Evolutionary conservation across 1,284 basidiomycete species (phyloP).

Genomic region (Ceratobasidium sp.): DNA sequence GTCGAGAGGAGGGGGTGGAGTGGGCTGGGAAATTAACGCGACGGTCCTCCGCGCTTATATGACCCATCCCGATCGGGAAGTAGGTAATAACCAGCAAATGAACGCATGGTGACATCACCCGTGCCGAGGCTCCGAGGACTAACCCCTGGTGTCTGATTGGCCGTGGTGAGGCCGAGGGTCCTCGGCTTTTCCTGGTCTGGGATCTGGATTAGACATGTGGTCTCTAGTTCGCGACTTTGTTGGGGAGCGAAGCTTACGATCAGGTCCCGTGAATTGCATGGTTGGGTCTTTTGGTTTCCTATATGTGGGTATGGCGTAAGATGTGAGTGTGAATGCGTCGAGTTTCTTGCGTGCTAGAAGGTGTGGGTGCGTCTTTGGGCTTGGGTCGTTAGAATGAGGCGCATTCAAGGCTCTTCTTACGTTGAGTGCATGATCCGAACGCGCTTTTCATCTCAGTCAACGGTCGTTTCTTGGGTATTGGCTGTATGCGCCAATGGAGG

Average conservation of each 20-base stretch:
- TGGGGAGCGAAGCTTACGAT: background rate
- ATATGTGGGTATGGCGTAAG: background rate
- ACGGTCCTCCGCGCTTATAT: background rate
- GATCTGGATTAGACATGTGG: background rate
- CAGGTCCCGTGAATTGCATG: background rate
- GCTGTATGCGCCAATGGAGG: background rate
- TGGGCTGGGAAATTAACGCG: background rate
- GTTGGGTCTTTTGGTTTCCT: background rate
- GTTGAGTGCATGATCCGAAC: background rate
- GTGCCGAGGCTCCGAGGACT: conserved; percentile 17
- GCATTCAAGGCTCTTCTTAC: background rate
- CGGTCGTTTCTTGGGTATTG: background rate
- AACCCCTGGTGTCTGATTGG: conserved; percentile 5
- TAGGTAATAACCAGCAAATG: background rate
- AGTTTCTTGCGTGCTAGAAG: background rate
- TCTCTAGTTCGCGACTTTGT: background rate
- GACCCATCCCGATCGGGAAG: conserved; percentile 16
- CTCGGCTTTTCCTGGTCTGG: background rate
- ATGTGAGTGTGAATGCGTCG: background rate
- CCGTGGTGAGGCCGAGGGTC: background rate
- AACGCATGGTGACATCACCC: conserved; percentile 21
- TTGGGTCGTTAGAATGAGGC: background rate
- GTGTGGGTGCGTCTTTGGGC: background rate
- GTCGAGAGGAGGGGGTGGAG: background rate
- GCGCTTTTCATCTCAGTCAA: conserved; percentile 11